These are phyloP conservation scores for Cladorrhinum sp. DNA, from an alignment of 2,329 filamentous ascomycete genomes.

Conservation along the genomic window DNA sequence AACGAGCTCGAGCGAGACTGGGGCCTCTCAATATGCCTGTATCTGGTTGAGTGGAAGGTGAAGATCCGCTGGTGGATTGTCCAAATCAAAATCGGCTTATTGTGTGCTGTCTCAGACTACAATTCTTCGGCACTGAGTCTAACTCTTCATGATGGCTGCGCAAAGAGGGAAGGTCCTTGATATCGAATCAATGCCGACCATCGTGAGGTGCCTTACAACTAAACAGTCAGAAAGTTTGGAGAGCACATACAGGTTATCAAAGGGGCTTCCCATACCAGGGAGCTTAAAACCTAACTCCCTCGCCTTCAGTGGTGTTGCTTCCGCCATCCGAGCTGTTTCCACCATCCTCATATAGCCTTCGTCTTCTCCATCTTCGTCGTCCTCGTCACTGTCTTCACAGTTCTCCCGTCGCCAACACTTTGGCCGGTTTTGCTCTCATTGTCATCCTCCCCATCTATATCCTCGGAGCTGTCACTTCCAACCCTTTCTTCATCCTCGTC, in stretches of 20 bases:
- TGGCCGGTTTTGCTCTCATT: too few species aligned
- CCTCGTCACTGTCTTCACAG: background rate
- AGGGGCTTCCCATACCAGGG: background rate
- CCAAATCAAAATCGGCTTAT: constrained; percentile 5
- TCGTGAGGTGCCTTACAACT: background rate
- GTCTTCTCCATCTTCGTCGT: background rate
- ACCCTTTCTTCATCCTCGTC: background rate
- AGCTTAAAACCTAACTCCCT: background rate
- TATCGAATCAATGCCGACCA: background rate
- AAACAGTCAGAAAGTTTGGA: background rate
- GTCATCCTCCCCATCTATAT: too few species aligned
- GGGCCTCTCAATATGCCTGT: constrained; percentile 1
- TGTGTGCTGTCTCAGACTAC: constrained; percentile 7
- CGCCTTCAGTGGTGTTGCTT: background rate
- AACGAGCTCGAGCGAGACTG: background rate
- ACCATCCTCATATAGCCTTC: too few species aligned
- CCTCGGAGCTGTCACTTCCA: too few species aligned
- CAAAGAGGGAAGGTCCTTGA: constrained; percentile 9
- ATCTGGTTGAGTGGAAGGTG: constrained; percentile 9
- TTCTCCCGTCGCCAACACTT: too few species aligned
- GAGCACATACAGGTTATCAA: background rate
- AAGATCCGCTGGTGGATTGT: constrained; percentile 10
- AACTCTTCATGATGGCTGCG: constrained; percentile 13
- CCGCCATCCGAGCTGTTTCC: too few species aligned
- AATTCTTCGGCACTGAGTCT: constrained; percentile 9